phyloP scores from a whole-genome alignment of 805 yeast genomes.

The Saccharomycopsis sp. region DNA sequence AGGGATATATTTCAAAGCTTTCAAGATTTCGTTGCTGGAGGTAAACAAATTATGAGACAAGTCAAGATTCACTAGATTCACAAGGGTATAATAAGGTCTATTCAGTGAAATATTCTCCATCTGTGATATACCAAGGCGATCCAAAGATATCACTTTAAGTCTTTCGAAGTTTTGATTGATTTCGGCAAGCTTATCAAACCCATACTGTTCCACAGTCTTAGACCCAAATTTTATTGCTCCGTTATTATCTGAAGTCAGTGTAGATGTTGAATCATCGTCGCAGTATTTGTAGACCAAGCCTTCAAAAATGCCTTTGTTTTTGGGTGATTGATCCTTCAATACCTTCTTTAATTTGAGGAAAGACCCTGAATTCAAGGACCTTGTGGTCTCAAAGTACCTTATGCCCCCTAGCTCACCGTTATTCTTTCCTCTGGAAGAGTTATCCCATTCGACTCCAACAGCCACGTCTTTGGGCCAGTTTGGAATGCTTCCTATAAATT shows the following conservation, averaged over 20 bases:
- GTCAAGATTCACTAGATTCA: slow-evolving; percentile 39
- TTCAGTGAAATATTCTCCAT: neutral
- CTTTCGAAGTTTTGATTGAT: slow-evolving; percentile 40
- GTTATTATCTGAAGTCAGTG: slow-evolving; percentile 23
- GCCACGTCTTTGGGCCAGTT: slow-evolving; percentile 55
- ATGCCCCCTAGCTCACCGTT: slow-evolving; percentile 51
- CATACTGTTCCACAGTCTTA: slow-evolving; percentile 55
- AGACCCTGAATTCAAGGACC: slow-evolving; percentile 47
- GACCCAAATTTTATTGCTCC: slow-evolving; percentile 42
- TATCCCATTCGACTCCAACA: slow-evolving; percentile 86
- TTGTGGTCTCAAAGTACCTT: slow-evolving; percentile 42
- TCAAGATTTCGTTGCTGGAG: slow-evolving; percentile 33
- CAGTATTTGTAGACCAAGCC: slow-evolving; percentile 46
- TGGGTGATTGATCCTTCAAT: slow-evolving; percentile 28
- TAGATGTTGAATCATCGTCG: slow-evolving; percentile 23
- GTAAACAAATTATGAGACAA: slow-evolving; percentile 52
- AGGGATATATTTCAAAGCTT: slow-evolving; percentile 33
- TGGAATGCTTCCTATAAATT: slow-evolving; percentile 53
- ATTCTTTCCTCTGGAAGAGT: slow-evolving; percentile 60
- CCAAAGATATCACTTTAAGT: slow-evolving; percentile 46
- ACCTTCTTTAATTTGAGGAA: slow-evolving; percentile 46
- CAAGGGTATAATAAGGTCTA: slow-evolving; percentile 15
- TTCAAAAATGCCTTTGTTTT: slow-evolving; percentile 31
- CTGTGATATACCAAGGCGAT: slow-evolving; percentile 32
- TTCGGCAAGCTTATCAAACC: slow-evolving; percentile 51